Base-by-base conservation (phyloP, 2,329 filamentous ascomycete species). In the Periglandula ipomoeae region DNA sequence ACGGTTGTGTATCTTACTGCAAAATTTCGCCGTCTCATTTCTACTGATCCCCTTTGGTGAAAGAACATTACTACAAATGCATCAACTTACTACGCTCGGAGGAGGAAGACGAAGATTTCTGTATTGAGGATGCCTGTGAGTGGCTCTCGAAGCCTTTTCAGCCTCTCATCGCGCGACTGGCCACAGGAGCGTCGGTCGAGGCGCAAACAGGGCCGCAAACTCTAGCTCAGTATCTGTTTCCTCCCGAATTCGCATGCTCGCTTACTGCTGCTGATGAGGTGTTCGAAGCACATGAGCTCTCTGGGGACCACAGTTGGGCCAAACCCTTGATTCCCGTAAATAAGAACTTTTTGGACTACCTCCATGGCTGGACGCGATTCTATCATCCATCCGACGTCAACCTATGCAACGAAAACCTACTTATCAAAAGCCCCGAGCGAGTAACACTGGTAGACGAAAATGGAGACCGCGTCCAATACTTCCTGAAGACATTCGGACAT, bases 61-160 rank as follows among this genome's bases (percentile, higher is more conserved):
- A 42, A 32, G 42, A 52, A 42, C 46, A 54, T 48, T 53, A 55
- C 50, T 51, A 52, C 30, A 52, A 52, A 26, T 54, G 52, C 27
- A 44, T 55, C 23, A 42, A 42, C n/a, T 24, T 27, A 27, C 26
- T 27, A 11, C 26, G 26, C 26, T 27, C 26, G 11, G 26, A 27
- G 26, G 34, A 37, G 6, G 34, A 37, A 37, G 34, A 44, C 17
- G 41, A 11, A 4, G 41, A 44, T 10, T 44, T 44, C 27, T 44
- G 32, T 44, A 10, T 32, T 17, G 13, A 44, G 19, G 41, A 44
- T 44, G 41, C 41, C 11, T 44, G 41, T 19, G 41, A 44, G 11
- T 44, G 41, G 41, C 41, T 44, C 32, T 30, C 13, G 9, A n/a
- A 22, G 15, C 26, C 41, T 10, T 44, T 44, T 15, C 5, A 32